Evolutionary conservation across 108 stramenopile species (phyloP), one percentile per base, ranked within the genome.

Genomic region (Cyclostephanos tholiformis): DNA sequence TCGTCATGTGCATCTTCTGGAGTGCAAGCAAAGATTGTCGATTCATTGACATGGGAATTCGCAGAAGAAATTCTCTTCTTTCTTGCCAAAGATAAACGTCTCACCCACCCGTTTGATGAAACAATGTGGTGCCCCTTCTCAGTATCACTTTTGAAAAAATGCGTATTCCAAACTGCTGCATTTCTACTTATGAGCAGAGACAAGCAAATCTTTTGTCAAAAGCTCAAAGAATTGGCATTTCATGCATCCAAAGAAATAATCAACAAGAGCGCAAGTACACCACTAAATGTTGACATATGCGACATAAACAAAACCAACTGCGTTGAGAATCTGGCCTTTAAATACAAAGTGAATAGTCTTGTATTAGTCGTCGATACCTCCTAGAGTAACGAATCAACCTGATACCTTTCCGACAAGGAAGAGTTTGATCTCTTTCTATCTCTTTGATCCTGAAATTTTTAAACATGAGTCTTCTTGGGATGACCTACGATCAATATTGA

Each of bases 1-100:
- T 58, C 57, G 11, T 22, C 22, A 8, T 10, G 23, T 57, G 16
- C 63, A 48, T 63, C 52, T 46, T 48, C 63, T 20, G 23, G 13
- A 27, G 17, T 65, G 26, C 23, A 30, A 0, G 25, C 39, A 27
- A 48, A 65, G 52, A 16, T 55, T 4, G 14, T 73, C 4, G 8
- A 65, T 8, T 50, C 63, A 23, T 65, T 62, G 38, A 43, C 12
- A 52, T 68, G 75, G 75, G 75, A 76, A 25, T n/a, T 61, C 0
- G 66, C 67, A 9, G 75, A 76, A 58, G 75, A 76, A 51, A 20
- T 76, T n/a, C 59, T 76, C 5, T 76, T 43, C 48, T 13, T 62
- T 10, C 60, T 76, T 14, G 26, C 17, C 4, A 76, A 63, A 52
- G 9, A 76, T 60, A 68, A 67, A 0, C 67, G 75, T 6, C 36